These are phyloP conservation scores for Periconia sp. DNA, from an alignment of 2,329 filamentous ascomycete species.

Conservation along the genomic window DNA sequence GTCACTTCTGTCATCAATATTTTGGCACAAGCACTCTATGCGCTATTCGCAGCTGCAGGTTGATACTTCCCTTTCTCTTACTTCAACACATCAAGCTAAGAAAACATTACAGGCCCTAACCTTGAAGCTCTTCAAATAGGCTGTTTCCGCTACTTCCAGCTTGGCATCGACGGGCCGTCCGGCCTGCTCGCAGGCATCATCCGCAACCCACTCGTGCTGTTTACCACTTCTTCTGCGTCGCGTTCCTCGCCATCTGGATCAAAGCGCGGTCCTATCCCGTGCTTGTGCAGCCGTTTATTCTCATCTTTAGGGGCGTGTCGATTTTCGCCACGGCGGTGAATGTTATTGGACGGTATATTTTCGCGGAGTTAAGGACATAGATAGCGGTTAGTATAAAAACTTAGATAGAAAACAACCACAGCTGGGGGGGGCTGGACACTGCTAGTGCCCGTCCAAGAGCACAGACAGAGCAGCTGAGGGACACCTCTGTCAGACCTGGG, in stretches of 20 bases:
- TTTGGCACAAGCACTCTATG: conserved; percentile 89
- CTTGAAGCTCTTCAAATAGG: background rate
- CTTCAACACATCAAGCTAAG: background rate
- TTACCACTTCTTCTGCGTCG: conserved; percentile 1
- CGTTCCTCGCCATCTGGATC: background rate
- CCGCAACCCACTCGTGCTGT: background rate
- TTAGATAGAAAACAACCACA: no score
- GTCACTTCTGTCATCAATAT: conserved; percentile 90
- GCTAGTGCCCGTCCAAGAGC: no score
- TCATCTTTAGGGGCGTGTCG: background rate
- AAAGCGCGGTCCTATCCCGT: background rate
- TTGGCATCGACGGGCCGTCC: background rate
- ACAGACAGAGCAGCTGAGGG: no score
- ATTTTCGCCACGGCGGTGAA: background rate
- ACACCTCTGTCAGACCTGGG: no score
- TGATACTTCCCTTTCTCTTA: background rate
- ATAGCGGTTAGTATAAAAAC: no score
- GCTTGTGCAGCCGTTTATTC: background rate
- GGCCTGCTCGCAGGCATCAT: background rate
- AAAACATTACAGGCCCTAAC: background rate
- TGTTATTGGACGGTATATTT: background rate
- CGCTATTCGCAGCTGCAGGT: conserved; percentile 77
- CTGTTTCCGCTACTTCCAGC: background rate
- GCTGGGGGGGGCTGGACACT: no score
- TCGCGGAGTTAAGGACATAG: background rate